Percentiles rank a stretch among this genome's conserved stretches.
Conservation (phyloP, 2,329 filamentous ascomycete species). For the Aspergillus pseudoterreus region DNA sequence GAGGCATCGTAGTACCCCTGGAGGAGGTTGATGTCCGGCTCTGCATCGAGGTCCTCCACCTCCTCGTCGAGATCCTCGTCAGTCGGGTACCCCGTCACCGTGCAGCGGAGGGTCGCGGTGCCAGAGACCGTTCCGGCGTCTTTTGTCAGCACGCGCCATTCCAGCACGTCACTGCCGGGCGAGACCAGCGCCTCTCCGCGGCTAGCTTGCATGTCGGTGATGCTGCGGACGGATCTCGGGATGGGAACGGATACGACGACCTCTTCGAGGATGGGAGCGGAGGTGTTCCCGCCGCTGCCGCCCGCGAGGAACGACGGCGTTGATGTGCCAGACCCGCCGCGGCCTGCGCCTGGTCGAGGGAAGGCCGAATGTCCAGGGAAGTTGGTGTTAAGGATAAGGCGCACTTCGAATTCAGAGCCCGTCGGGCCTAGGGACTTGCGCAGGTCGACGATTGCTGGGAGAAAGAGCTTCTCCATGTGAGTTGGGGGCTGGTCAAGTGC, state of each 20-base stretch:
- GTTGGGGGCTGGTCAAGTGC: slow-evolving; percentile 54
- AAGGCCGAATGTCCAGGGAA: slow-evolving; percentile 51
- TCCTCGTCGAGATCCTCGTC: slow-evolving; percentile 48
- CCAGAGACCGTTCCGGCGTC: slow-evolving; percentile 66
- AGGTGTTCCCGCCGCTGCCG: slow-evolving; percentile 51
- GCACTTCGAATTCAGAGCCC: slow-evolving; percentile 85
- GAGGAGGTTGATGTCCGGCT: slow-evolving; percentile 36
- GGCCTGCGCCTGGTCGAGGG: slow-evolving; percentile 35
- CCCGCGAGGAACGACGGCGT: slow-evolving; percentile 49
- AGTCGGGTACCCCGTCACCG: slow-evolving; percentile 63
- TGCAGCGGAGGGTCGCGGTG: slow-evolving; percentile 73
- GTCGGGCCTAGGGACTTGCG: slow-evolving; percentile 70
- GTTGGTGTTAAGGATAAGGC: slow-evolving; percentile 66
- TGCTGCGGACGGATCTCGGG: slow-evolving; percentile 72
- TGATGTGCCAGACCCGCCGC: slow-evolving; percentile 42
- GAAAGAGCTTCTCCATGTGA: slow-evolving; percentile 62
- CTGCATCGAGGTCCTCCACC: slow-evolving; percentile 24
- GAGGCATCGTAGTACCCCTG: slow-evolving; percentile 46
- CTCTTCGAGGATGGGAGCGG: slow-evolving; percentile 67
- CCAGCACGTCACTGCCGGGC: slow-evolving; percentile 65
- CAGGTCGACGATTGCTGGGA: slow-evolving; percentile 79
- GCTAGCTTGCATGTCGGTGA: slow-evolving; percentile 76
- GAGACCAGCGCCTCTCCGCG: slow-evolving; percentile 81
- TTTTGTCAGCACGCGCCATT: slow-evolving; percentile 79
- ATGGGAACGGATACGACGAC: slow-evolving; percentile 75